phyloP scores from a whole-genome alignment of 2,329 filamentous ascomycete species.

The Pseudocercospora fijiensis region DNA sequence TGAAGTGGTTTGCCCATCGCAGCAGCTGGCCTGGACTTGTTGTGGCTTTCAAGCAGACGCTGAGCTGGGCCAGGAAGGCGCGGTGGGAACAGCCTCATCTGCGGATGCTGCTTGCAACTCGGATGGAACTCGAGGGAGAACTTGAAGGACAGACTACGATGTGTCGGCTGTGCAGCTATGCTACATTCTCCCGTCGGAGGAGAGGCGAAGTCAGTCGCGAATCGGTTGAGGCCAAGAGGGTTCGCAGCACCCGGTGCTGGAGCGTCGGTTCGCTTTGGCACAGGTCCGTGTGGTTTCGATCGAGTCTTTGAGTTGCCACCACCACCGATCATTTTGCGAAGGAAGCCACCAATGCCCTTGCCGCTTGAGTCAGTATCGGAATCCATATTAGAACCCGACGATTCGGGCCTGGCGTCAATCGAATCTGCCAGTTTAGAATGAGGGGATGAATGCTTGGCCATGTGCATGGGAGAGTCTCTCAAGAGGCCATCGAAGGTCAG shows the following conservation, averaged over 20 bases:
- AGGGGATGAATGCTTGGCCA: conserved; percentile 38
- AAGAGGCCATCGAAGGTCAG: conserved; percentile 64
- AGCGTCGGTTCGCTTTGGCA: conserved; percentile 16
- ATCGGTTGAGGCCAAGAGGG: conserved; percentile 13
- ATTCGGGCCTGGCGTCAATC: conserved; percentile 32
- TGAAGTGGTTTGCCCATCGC: conserved; percentile 24
- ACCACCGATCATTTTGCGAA: conserved; percentile 38
- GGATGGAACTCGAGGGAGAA: conserved; percentile 70
- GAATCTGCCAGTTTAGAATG: conserved; percentile 30
- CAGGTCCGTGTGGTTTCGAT: conserved; percentile 28
- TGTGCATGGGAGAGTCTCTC: conserved; percentile 36
- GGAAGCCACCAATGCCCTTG: conserved; percentile 37
- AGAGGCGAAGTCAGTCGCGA: conserved; percentile 20
- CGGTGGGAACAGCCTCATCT: conserved; percentile 64
- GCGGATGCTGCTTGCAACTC: conserved; percentile 55
- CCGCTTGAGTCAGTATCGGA: conserved; percentile 31
- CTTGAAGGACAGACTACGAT: conserved; percentile 66
- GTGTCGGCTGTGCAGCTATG: conserved; percentile 39
- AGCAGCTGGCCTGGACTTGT: conserved; percentile 8
- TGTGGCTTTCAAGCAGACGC: conserved; percentile 54
- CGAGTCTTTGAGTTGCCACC: conserved; percentile 25
- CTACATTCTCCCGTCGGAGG: conserved; percentile 5
- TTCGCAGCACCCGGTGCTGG: conserved; percentile 9
- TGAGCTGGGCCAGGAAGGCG: conserved; percentile 71
- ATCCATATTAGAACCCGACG: conserved; percentile 30